Evolutionary conservation across 192 early-diverging fungal genomes (phyloP).

Genomic region (Pilobolus umbonatus): DNA sequence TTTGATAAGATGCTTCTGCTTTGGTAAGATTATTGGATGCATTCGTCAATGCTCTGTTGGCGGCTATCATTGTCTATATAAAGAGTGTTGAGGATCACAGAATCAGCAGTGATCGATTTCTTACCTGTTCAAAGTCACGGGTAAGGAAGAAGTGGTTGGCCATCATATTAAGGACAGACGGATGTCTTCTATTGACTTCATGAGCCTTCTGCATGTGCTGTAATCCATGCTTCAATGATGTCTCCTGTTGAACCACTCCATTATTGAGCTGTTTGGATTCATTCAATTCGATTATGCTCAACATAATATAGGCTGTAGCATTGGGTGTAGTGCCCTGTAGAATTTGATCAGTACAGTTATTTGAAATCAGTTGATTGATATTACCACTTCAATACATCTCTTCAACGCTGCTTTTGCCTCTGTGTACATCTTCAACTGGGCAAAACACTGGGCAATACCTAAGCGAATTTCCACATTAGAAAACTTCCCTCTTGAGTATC

Average conservation of each 20-base stretch:
- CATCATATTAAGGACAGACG: slow-evolving; percentile 48
- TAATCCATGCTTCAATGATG: slow-evolving; percentile 40
- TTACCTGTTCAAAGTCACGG: slow-evolving; percentile 38
- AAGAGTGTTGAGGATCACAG: background rate
- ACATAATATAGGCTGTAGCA: slow-evolving; percentile 62
- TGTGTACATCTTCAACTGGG: slow-evolving; percentile 59
- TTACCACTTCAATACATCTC: slow-evolving; percentile 62
- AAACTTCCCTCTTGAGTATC: slow-evolving; percentile 44
- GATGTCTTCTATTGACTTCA: slow-evolving; percentile 45
- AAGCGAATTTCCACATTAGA: slow-evolving; percentile 64
- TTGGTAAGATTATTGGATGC: slow-evolving; percentile 49
- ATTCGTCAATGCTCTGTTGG: slow-evolving; percentile 35
- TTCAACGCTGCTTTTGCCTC: slow-evolving; percentile 70
- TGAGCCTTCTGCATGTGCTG: slow-evolving; percentile 49
- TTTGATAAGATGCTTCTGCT: slow-evolving; percentile 58
- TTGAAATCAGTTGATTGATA: background rate
- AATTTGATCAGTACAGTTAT: background rate
- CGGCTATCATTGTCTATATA: slow-evolving; percentile 35
- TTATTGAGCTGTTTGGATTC: slow-evolving; percentile 46
- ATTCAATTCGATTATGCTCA: slow-evolving; percentile 81
- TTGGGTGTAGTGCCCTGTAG: slow-evolving; percentile 36
- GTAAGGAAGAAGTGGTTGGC: slow-evolving; percentile 52
- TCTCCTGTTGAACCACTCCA: slow-evolving; percentile 37
- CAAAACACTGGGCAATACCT: slow-evolving; percentile 84
- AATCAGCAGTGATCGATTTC: no score